phyloP scores from a whole-genome alignment of 2,329 filamentous ascomycete species.

The Reticulascus tulasneorum region DNA sequence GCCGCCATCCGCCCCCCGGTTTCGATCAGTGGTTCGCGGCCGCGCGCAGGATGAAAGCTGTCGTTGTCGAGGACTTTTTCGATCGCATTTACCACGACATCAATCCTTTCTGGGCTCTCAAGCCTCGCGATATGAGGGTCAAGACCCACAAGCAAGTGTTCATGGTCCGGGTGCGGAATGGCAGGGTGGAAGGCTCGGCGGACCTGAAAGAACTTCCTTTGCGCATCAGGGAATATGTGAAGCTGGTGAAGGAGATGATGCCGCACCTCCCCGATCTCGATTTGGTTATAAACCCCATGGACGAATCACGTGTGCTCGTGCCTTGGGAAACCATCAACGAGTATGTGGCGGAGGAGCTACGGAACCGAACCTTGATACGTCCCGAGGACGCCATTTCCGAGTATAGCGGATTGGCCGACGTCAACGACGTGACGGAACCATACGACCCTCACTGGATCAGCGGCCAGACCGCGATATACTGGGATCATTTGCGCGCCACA shows the following conservation, averaged over 20 bases:
- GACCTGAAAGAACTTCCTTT: constrained; percentile 1
- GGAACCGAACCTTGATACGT: constrained; percentile 29
- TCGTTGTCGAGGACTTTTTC: constrained; percentile 60
- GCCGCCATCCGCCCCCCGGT: constrained; percentile 57
- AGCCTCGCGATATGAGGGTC: constrained; percentile 31
- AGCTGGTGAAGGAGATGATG: constrained; percentile 11
- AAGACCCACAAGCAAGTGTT: constrained; percentile 30
- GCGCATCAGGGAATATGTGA: constrained; percentile 1
- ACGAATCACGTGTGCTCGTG: constrained; percentile 49
- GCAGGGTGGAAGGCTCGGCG: constrained; percentile 21
- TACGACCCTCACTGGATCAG: constrained; percentile 33
- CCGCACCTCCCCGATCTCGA: constrained; percentile 49
- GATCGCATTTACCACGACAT: constrained; percentile 61
- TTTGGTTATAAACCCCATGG: constrained; percentile 48
- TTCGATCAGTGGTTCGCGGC: constrained; percentile 57
- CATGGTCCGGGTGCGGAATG: constrained; percentile 42
- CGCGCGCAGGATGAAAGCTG: constrained; percentile 46
- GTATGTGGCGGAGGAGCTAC: constrained; percentile 35
- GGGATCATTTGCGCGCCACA: constrained; percentile 42
- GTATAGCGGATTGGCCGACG: constrained; percentile 23
- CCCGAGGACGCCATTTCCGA: constrained; percentile 34
- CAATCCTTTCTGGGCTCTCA: constrained; percentile 55
- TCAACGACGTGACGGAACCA: constrained; percentile 13
- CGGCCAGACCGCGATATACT: constrained; percentile 33
- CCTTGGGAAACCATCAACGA: constrained; percentile 47